Evolutionary conservation across 2,329 filamentous ascomycete genomes (phyloP), one percentile per base, ranked within the genome.

Genomic region (Alternaria atra): DNA sequence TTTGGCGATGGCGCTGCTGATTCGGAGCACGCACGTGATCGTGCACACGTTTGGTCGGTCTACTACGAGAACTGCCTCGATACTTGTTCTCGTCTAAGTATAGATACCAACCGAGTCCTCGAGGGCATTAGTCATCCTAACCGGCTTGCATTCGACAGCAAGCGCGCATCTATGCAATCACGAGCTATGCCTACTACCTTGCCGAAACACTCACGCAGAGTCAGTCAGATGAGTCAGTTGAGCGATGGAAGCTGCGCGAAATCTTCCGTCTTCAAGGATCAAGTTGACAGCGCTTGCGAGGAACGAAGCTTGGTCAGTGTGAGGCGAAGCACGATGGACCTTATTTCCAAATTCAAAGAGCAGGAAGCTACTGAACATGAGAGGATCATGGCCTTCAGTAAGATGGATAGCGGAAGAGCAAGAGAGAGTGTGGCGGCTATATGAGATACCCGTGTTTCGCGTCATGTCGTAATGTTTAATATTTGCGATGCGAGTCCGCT

Each of bases 261-360:
- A 25, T 70, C 65, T 35, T 64, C 70, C 27, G n/a, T 58, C 13
- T 65, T 58, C 6, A 35, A 47, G 40, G 63, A 35, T 13, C 62
- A 68, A 6, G 66, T 69, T 27, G 64, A 69, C 25, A 58, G 37
- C 3, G 64, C 61, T 23, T 50, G 51, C 1, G 70, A 73, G 29
- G 67, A 66, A 34, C 69, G 58, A 34, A 79, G 76, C 46, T 65
- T 75, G 6, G 68, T 71, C n/a, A 77, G 74, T 57, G 71, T 79
- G 23, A 66, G 79, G 42, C 73, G 70, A n/a, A 81, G 79, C 63
- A 80, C 79, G 7, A 76, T 79, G 70, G 79, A 81, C 63, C 63
- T 82, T 61, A 64, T 80, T 9, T 68, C 71, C n/a, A 67, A 74
- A 50, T 76, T 79, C 57, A 70, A 77, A 55, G 70, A 77, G 56